These are phyloP conservation scores for Arthrobotrys megalospora DNA, from an alignment of 2,329 filamentous ascomycete species.

Conservation along the genomic window DNA sequence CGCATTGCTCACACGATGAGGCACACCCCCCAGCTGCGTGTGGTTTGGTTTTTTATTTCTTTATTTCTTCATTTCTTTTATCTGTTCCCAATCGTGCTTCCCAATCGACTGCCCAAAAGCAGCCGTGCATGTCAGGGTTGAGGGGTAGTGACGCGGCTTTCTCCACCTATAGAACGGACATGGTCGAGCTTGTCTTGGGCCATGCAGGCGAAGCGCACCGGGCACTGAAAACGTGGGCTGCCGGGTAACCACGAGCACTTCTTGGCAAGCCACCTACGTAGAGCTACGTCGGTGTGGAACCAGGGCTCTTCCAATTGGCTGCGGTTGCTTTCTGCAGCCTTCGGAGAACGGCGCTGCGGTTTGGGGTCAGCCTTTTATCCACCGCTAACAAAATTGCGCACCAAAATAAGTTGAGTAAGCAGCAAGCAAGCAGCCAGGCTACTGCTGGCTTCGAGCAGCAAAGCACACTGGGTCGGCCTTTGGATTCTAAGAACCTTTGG, in stretches of 20 bases:
- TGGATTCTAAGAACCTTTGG: background rate
- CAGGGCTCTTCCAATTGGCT: constrained; percentile 47
- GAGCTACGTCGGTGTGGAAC: constrained; percentile 34
- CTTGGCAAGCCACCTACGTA: constrained; percentile 62
- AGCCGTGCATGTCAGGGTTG: constrained; percentile 46
- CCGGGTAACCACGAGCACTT: constrained; percentile 60
- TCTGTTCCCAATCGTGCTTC: background rate
- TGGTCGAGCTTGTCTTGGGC: constrained; percentile 43
- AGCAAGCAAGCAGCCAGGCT: background rate
- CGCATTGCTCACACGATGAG: constrained; percentile 11
- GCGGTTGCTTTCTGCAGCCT: constrained; percentile 52
- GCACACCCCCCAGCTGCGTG: background rate
- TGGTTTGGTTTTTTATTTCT: constrained; percentile 14
- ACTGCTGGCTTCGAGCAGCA: background rate
- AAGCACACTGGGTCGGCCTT: background rate
- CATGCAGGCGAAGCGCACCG: constrained; percentile 57
- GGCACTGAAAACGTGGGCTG: constrained; percentile 57
- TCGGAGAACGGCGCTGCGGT: constrained; percentile 59
- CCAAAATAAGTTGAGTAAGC: constrained; percentile 18
- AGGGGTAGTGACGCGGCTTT: constrained; percentile 43
- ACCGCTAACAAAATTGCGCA: constrained; percentile 27
- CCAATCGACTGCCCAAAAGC: constrained; percentile 49
- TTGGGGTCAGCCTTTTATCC: constrained; percentile 37
- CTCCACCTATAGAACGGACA: constrained; percentile 33
- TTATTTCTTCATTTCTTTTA: background rate